Conservation (phyloP, 2,329 filamentous ascomycete genomes). For the Coniochaeta prunicola region DNA sequence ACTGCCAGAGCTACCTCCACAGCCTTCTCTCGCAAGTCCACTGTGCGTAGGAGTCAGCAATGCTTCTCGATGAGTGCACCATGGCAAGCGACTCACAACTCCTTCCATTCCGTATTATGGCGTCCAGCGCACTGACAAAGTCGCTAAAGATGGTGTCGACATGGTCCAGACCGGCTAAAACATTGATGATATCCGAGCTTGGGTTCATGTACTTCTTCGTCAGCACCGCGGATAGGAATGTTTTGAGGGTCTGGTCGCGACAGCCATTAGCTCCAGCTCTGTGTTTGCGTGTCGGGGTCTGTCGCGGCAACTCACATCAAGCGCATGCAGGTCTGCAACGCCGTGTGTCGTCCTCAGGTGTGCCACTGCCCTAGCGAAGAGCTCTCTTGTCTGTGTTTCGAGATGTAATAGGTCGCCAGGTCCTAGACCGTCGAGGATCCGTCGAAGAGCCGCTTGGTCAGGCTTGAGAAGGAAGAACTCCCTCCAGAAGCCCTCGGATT, state of each 20-base stretch:
- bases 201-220: slow-evolving; percentile 91
- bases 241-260: slow-evolving; percentile 68
- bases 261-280: slow-evolving; percentile 8
- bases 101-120: slow-evolving; percentile 70
- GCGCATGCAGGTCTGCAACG: slow-evolving; percentile 65
- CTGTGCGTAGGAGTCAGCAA: slow-evolving; percentile 29
- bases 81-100: slow-evolving; percentile 46
- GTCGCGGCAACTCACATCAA: slow-evolving; percentile 69
- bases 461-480: slow-evolving; percentile 91
- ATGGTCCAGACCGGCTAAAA: slow-evolving; percentile 82
- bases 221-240: slow-evolving; percentile 76
- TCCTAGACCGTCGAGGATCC: slow-evolving; percentile 61
- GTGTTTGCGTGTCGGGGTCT: no score
- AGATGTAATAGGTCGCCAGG: slow-evolving; percentile 70
- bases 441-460: slow-evolving; percentile 61
- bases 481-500: slow-evolving; percentile 86
- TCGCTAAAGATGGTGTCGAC: slow-evolving; percentile 84
- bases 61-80: background rate
- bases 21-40: slow-evolving; percentile 70
- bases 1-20: slow-evolving; percentile 76
- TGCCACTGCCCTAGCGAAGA: slow-evolving; percentile 68
- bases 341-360: slow-evolving; percentile 53
- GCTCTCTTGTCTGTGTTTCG: slow-evolving; percentile 69
- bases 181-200: slow-evolving; percentile 86
- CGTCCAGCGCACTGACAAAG: slow-evolving; percentile 76